These are phyloP conservation scores for Rhodotorula sp. DNA, from an alignment of 1,284 basidiomycete genomes.

Conservation along the genomic window DNA sequence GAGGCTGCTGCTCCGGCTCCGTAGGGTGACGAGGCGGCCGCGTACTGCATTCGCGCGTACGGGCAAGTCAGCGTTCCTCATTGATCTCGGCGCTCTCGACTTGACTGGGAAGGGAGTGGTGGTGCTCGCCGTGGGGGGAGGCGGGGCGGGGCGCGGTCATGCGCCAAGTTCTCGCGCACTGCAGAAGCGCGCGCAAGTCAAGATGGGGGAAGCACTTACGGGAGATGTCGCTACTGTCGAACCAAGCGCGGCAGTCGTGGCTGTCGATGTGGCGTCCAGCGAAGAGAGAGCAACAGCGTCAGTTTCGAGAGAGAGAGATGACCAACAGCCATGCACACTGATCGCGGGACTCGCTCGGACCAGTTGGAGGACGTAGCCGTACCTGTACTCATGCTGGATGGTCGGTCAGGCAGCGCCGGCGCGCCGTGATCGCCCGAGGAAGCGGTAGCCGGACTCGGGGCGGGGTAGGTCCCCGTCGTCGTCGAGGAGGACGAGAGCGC, in stretches of 20 bases:
- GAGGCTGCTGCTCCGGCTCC: not conserved
- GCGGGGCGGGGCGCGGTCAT: no score
- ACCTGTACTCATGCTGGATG: constrained; percentile 20
- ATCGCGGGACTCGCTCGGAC: not conserved
- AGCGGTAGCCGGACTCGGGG: not conserved
- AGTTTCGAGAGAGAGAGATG: not conserved
- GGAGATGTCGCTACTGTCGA: not conserved
- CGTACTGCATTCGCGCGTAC: not conserved
- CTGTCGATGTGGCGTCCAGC: not conserved
- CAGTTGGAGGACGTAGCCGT: not conserved
- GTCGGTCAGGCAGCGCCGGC: constrained; percentile 25
- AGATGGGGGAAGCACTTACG: no score
- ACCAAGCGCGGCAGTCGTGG: not conserved
- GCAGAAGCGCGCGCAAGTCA: no score
- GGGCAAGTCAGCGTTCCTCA: not conserved
- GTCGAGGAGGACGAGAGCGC: not conserved
- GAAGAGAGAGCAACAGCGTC: not conserved
- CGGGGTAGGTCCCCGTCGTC: not conserved
- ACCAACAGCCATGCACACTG: no score
- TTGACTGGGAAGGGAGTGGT: no score
- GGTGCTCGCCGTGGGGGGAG: no score
- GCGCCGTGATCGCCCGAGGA: constrained; percentile 1
- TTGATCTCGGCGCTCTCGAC: no score
- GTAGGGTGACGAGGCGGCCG: constrained; percentile 13
- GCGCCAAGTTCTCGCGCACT: no score